These are phyloP conservation scores for Halenospora varia DNA, from an alignment of 495 filamentous ascomycete genomes.

Conservation along the genomic window DNA sequence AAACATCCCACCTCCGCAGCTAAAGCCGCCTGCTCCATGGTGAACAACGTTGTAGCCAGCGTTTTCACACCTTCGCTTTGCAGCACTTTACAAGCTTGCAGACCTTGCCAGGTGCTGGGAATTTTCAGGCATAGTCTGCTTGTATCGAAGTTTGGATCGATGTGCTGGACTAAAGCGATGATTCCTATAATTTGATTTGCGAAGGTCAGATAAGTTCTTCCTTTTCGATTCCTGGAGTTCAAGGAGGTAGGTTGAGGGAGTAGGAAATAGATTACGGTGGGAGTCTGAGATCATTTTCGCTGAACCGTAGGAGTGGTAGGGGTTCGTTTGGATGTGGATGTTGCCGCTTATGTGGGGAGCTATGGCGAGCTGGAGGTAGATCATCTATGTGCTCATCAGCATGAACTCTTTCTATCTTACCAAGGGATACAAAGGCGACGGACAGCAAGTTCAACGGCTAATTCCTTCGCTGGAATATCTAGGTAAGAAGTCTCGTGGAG, in stretches of 20 bases:
- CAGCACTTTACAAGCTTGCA: slow-evolving; percentile 56
- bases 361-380: slow-evolving; percentile 49
- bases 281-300: slow-evolving; percentile 52
- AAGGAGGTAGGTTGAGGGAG: not conserved
- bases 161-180: slow-evolving; percentile 39
- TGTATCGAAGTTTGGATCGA: slow-evolving; percentile 44
- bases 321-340: slow-evolving; percentile 61
- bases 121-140: slow-evolving; percentile 59
- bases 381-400: slow-evolving; percentile 33
- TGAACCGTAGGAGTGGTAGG: slow-evolving; percentile 48
- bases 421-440: not conserved
- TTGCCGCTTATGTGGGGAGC: slow-evolving; percentile 46
- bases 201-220: too few species aligned
- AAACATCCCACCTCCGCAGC: slow-evolving; percentile 53
- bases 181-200: slow-evolving; percentile 40
- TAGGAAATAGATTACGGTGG: slow-evolving; percentile 43
- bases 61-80: slow-evolving; percentile 48
- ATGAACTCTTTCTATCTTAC: not conserved
- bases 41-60: slow-evolving; percentile 59
- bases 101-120: slow-evolving; percentile 59
- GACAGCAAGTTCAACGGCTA: slow-evolving; percentile 55
- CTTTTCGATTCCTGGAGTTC: too few species aligned
- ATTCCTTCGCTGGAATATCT: slow-evolving; percentile 38
- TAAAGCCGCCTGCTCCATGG: slow-evolving; percentile 51
- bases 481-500: slow-evolving; percentile 34